Evolutionary conservation across 1,139 yeast genomes (phyloP).

Genomic region (Candida sanyaensis): DNA sequence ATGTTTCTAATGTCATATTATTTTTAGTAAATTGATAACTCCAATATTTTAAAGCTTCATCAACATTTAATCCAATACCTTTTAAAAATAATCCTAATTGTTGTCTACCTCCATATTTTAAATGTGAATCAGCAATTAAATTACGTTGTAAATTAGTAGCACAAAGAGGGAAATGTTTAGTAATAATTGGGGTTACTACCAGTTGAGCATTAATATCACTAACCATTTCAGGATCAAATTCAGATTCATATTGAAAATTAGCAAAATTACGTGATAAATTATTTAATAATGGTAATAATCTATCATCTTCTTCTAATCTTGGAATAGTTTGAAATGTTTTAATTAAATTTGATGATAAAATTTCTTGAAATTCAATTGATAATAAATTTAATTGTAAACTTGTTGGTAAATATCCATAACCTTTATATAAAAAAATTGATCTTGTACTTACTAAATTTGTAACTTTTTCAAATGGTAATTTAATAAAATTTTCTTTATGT

Average conservation of each 20-base stretch:
- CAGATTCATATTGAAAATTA: conserved; percentile 50
- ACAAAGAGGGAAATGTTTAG: conserved; percentile 81
- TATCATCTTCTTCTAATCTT: conserved; percentile 86
- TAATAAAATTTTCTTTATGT: conserved; percentile 62
- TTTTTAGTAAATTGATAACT: conserved; percentile 64
- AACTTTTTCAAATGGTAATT: conserved; percentile 85
- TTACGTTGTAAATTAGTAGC: conserved; percentile 68
- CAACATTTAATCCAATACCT: conserved; percentile 84
- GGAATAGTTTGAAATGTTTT: conserved; percentile 80
- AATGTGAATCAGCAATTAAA: conserved; percentile 63
- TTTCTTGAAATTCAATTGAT: conserved; percentile 62
- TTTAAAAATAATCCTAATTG: conserved; percentile 84
- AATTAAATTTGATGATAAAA: conserved; percentile 54
- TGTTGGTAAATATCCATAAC: conserved; percentile 84
- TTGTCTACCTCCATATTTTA: conserved; percentile 80
- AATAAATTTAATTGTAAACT: conserved; percentile 74
- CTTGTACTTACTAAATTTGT: conserved; percentile 72
- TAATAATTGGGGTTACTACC: conserved; percentile 56
- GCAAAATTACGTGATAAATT: conserved; percentile 78
- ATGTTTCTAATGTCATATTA: conserved; percentile 64
- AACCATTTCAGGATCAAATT: conserved; percentile 32
- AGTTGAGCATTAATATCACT: conserved; percentile 65
- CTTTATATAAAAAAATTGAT: conserved; percentile 63
- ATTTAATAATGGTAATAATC: conserved; percentile 79
- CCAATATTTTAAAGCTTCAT: conserved; percentile 91